Base-by-base conservation (phyloP, 352 stramenopile species). In the Pythium coloratum region DNA sequence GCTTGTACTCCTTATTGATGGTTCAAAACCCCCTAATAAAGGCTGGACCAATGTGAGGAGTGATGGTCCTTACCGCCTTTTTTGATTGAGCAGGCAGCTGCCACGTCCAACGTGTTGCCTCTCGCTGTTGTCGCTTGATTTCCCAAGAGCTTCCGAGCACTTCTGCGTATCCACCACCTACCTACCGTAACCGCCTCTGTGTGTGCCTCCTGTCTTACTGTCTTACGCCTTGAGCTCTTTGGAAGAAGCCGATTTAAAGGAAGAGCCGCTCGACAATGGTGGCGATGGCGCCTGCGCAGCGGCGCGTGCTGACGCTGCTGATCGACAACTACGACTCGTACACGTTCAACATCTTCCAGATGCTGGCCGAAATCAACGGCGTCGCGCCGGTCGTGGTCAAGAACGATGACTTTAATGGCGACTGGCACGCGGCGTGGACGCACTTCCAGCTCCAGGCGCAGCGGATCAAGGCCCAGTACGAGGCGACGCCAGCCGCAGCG, bases 251-350 rank as follows among this genome's bases (percentile, higher is more conserved):
- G 34, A 28, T 5, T 26, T 14, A 24, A 42, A 13, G 28, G 24
- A 36, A 28, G 13, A 44, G 38, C 49, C 14, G 20, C 20, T 24
- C 20, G 20, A 24, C 20, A 24, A 81, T 72, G 71, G 63, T 81
- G 32, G 67, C 71, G 36, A 67, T 65, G 76, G 72, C 65, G 63
- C 59, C 50, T 18, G 47, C 30, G 49, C 46, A 13, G 32, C 71
- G 69, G 46, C 76, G 62, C 36, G 83, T 92, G 44, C 68, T 64
- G 13, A 88, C 87, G 57, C 76, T 99, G 49, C 85, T 99, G 12
- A 95, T 99, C 64, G 97, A 99, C 84, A 98, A 99, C 80, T 98
- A 99, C 67, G 97, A 99, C 84, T 98, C 93, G 61, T 99, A 99
- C 78, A 99, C 97, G 51, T 99, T 98, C 84, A 99, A 99, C 82